Evolutionary conservation across 73 alveolate species (phyloP).

Genomic region (Paramecium octaurelia): DNA sequence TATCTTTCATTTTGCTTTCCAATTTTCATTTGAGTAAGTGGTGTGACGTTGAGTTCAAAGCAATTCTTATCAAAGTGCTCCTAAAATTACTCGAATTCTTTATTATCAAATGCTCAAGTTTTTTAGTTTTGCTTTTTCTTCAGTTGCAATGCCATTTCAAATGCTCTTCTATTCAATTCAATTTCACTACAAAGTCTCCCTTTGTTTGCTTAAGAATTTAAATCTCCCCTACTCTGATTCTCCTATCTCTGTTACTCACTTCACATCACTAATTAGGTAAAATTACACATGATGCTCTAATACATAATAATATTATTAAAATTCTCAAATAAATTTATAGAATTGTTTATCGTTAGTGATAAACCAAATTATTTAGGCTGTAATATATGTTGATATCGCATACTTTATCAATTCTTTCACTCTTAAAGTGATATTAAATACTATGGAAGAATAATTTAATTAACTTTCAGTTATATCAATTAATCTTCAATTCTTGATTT

Average conservation of each 20-base stretch:
- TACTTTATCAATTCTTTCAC: not conserved
- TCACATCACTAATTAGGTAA: not conserved
- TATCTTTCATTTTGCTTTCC: not conserved
- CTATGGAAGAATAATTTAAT: not conserved
- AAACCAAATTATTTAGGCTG: not conserved
- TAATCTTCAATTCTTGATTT: no score
- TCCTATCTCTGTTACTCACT: not conserved
- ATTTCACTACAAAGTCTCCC: not conserved
- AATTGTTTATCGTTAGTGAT: not conserved
- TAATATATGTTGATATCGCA: not conserved
- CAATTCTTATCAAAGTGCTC: constrained; percentile 12
- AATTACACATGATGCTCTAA: not conserved
- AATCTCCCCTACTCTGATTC: not conserved
- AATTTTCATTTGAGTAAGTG: not conserved
- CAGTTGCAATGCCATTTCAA: not conserved
- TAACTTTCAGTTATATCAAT: not conserved
- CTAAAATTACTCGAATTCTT: not conserved
- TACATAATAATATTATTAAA: not conserved
- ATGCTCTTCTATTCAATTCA: not conserved
- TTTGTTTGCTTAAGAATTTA: not conserved
- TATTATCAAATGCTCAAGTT: not conserved
- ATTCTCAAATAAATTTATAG: not conserved
- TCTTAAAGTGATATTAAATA: not conserved
- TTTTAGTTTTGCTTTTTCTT: not conserved
- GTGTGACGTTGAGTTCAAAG: not conserved